Conservation (phyloP, 129 eudicot genomes). For the Pulicaria dysenterica region DNA sequence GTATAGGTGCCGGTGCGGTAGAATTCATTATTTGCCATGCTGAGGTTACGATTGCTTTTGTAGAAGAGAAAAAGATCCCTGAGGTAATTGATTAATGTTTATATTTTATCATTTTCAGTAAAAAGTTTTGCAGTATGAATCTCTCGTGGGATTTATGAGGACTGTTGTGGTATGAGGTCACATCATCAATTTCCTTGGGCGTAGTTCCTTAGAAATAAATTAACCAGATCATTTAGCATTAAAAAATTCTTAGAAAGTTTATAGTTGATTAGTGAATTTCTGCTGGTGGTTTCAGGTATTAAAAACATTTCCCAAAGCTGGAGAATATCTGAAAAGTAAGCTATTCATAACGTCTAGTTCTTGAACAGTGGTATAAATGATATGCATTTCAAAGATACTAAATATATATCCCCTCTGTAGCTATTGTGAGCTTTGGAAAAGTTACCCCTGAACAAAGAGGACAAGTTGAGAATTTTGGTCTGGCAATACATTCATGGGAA, state of each 20-base stretch:
- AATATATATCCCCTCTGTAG: conserved; percentile 28
- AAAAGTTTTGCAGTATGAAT: background rate
- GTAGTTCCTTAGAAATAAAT: background rate
- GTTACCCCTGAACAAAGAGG: conserved; percentile 66
- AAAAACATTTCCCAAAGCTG: conserved; percentile 66
- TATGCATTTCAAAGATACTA: conserved; percentile 16
- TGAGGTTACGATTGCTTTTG: conserved; percentile 84
- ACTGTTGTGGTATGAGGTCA: background rate
- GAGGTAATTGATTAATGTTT: conserved; percentile 58
- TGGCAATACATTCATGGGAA: conserved; percentile 74
- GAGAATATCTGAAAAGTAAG: conserved; percentile 84
- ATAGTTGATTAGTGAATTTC: conserved; percentile 1
- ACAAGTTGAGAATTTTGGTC: conserved; percentile 59
- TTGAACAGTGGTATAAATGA: background rate
- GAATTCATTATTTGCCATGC: conserved; percentile 91
- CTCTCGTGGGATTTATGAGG: background rate
- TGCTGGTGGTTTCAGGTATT: conserved; percentile 58
- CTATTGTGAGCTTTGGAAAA: conserved; percentile 92
- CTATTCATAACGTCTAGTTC: conserved; percentile 25
- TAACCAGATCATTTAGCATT: background rate
- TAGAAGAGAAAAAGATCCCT: conserved; percentile 74
- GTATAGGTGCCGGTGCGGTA: conserved; percentile 86
- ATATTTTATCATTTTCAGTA: background rate
- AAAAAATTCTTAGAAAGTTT: background rate
- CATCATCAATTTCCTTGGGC: background rate